Base-by-base conservation (phyloP, 129 eudicot species). In the Cynara cardunculus region DNA sequence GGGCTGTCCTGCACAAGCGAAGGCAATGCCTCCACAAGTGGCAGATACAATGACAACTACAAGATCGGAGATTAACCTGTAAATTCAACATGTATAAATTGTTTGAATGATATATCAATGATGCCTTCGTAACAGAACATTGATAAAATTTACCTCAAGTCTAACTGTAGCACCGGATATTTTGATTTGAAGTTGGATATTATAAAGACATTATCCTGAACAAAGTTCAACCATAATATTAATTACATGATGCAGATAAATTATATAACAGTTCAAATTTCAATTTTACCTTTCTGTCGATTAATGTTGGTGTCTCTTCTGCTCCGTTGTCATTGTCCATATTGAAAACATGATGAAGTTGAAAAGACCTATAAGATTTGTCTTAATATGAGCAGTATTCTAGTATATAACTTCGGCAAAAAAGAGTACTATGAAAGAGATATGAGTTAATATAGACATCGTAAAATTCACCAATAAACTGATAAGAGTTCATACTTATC, bases 1-100 rank as follows among this genome's bases (percentile, higher is more conserved):
- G 82, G 99, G 99, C 85, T 96, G 99, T 83, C 99, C 98, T 71
- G 97, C 98, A 87, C 97, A 94, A 46, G 98, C 98, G 35, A 94
- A 94, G 53, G 98, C 98, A 78, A 94, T 94, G 77, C 98, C 98
- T 44, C 98, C 98, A 82, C 99, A 96, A 46, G 99, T 96, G 74
- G 99, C 99, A 81, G 97, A 96, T 37, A 96, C 99, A 89, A 96
- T 96, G 73, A 93, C 99, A 78, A 96, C 96, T 74, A 96, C 99
- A 80, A 96, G 93, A 86, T 96, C 99, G 25, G 97, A 93, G 76
- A 96, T 96, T 86, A 96, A 86, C 88, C 99, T 96, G 73, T 82
- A 83, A 80, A 88, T 30, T 73, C 68, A 31, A 32, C 78, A 71
- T 68, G 28, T 34, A 66, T 34, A 83, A 56, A 61, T 49, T 74